Evolutionary conservation across 176 grass and related monocot species (phyloP).

Genomic region (Eleusine coracana): DNA sequence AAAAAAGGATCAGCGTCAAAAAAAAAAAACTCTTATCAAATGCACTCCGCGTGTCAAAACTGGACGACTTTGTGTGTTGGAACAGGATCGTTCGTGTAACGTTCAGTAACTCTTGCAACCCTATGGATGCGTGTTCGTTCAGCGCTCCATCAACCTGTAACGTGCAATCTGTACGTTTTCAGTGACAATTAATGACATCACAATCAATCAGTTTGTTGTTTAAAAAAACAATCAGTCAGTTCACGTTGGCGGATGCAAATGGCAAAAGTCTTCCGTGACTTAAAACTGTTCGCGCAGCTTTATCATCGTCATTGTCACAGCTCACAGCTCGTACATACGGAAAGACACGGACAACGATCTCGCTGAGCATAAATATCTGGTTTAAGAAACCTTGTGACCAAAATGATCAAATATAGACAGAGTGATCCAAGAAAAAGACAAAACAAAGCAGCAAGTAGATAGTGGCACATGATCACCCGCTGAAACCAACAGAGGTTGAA

Average conservation of each 20-base stretch:
- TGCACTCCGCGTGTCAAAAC: neutral
- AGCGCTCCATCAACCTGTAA: neutral
- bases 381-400: neutral
- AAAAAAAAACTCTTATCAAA: neutral
- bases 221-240: neutral
- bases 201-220: neutral
- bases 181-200: neutral
- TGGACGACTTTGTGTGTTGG: neutral
- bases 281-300: too few species aligned
- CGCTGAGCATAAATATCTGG: neutral
- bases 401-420: neutral
- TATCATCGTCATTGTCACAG: neutral
- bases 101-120: neutral
- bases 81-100: too few species aligned
- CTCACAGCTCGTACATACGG: constrained; percentile 3
- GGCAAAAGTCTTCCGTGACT: neutral
- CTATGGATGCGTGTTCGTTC: neutral
- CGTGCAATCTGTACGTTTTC: neutral
- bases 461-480: neutral
- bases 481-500: neutral
- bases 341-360: neutral
- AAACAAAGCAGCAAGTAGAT: neutral
- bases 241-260: neutral
- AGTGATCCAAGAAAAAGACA: neutral
- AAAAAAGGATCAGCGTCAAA: neutral